Conservation (phyloP, 2,329 filamentous ascomycete genomes). For the Salinomyces thailandicus region DNA sequence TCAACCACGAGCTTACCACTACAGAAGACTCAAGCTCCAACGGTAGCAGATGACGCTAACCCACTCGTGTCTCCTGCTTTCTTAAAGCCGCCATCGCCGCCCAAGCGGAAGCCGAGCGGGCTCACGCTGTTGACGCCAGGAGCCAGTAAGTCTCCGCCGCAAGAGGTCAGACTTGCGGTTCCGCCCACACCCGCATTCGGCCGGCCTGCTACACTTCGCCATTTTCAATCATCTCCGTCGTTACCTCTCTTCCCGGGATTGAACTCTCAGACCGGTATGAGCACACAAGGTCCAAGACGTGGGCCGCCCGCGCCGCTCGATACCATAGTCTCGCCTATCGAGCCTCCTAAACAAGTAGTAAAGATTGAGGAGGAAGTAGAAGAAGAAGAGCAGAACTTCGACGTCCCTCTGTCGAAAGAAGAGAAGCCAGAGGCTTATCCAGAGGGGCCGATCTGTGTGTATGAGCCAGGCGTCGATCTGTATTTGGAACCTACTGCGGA, state of each 20-base stretch:
- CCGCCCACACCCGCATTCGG: constrained; percentile 48
- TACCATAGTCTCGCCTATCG: constrained; percentile 22
- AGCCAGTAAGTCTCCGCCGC: constrained; percentile 49
- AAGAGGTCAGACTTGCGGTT: constrained; percentile 45
- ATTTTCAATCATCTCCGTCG: constrained; percentile 53
- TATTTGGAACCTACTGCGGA: constrained; percentile 72
- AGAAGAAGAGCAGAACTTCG: constrained; percentile 42
- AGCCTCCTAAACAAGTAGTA: constrained; percentile 6
- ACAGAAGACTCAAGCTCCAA: constrained; percentile 54
- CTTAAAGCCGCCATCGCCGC: constrained; percentile 67
- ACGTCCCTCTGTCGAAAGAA: constrained; percentile 49
- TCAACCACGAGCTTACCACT: constrained; percentile 43
- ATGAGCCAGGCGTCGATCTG: constrained; percentile 64
- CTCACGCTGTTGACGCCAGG: constrained; percentile 57
- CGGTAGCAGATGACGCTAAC: constrained; percentile 41
- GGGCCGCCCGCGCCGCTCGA: constrained; percentile 11
- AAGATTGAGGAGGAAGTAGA: constrained; percentile 40
- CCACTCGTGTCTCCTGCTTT: constrained; percentile 60
- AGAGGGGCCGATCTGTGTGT: constrained; percentile 71
- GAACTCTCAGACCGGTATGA: constrained; percentile 6
- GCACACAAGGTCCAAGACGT: neutral
- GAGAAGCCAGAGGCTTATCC: constrained; percentile 73
- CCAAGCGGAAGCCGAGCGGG: constrained; percentile 61
- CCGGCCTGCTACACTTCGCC: constrained; percentile 42
- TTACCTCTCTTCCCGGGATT: constrained; percentile 44